Base-by-base conservation (phyloP, 2,329 filamentous ascomycete genomes). In the Tolypocladium inflatum region DNA sequence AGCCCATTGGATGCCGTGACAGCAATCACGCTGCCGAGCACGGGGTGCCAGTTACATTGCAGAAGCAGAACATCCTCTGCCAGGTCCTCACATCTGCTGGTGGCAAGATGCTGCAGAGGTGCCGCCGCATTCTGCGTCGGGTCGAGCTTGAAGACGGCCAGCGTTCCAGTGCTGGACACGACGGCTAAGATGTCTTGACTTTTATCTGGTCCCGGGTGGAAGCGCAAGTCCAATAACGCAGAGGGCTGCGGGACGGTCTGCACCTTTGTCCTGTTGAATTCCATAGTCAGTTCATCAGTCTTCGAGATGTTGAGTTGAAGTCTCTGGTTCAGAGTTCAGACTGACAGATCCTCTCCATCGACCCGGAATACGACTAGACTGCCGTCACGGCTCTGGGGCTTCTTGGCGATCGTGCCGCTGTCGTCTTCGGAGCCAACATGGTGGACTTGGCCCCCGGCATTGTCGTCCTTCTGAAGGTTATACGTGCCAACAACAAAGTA, bases 401-500 rank as follows among this genome's bases (percentile, higher is more conserved):
- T 75, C 48, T 70, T 73, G 6, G 57, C 50, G 4, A 62, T 39
- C 56, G 61, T 58, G 62, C 66, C 57, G 65, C 66, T 65, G 35
- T 64, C 62, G 4, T 61, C 63, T 37, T 39, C 38, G 15, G 38
- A 39, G 38, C 6, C 38, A 39, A 6, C 15, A 2, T 52, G 30
- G 4, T 35, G 48, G 30, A n/a, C 48, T 35, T 52, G 48, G 19
- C n/a, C 19, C 19, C 19, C 17, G 64, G 63, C 3, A 19, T 66
- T 58, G 2, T 64, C 66, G 55, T 77, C 69, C 60, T 79, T 79
- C 61, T 91, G 77, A 35, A 96, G 79, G 61, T 88, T 83, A 72
- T 97, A 97, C 1, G 92, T 96, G 43, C 92, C 93, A 54, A 96
- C 81, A 0, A 95, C 78, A 63, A 96, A 86, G 66, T 87, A 83